Evolutionary conservation across 75 land plant species (phyloP), one percentile per base, ranked within the genome.

Genomic region (Cunninghamia lanceolata): DNA sequence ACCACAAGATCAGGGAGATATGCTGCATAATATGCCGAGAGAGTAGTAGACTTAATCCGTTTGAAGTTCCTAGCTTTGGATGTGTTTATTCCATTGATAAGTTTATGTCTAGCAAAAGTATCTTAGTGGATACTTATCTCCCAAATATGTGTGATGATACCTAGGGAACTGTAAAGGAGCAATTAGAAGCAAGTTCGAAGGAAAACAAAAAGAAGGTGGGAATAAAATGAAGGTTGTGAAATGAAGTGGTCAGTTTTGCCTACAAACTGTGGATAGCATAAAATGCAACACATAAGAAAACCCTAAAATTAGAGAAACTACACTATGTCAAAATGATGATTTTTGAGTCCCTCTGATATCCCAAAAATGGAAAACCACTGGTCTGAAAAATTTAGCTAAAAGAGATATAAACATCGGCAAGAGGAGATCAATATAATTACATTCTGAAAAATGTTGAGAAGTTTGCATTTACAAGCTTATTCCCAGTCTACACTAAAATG

Each of bases 21-120:
- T 98, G 94, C 87, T 97, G 99, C 86, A 85, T 98, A 66, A 78
- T 97, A 63, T 95, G 99, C 87, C 89, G 95, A 87, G 90, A 94
- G 76, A 95, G 89, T 87, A 98, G 99, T 13, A 87, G 84, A 36
- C 91, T 98, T 79, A 99, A 97, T 80, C 86, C 97, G 54, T 94
- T 88, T 89, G 99, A 98, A 83, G 96, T 98, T 54, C 99, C 99
- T 4, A 91, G 81, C 82, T 93, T 98, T 50, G 91, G 84, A 56
- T 92, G 96, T 92, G 97, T 98, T 38, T 97, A 89, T 84, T 85
- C 93, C 73, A 93, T 95, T 82, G 92, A 95, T 76, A 93, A 93
- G n/a, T 94, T 98, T 92, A 59, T 87, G 16, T 91, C 95, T 90
- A 99, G 99, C 45, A 93, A 88, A 80, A 79, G 90, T 38, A 86